Evolutionary conservation across 768 basidiomycete genomes (phyloP).

Genomic region (Amanita exitialis): DNA sequence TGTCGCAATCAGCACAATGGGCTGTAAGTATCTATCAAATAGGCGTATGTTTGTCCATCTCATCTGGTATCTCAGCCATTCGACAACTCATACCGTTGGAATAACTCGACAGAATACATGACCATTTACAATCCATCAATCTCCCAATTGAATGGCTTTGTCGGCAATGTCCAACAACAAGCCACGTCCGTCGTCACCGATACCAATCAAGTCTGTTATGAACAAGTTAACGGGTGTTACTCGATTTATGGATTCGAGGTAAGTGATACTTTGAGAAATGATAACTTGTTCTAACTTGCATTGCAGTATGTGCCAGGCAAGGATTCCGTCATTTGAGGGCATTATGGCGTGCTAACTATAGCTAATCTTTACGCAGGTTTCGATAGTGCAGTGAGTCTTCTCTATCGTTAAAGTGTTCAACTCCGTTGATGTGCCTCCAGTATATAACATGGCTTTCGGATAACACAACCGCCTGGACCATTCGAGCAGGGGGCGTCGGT

Average conservation of each 20-base stretch:
- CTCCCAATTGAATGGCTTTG: constrained; percentile 50
- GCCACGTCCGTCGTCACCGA: constrained; percentile 63
- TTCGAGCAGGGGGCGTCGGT: constrained; percentile 55
- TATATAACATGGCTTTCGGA: constrained; percentile 80
- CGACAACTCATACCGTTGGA: constrained; percentile 59
- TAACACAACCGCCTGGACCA: constrained; percentile 57
- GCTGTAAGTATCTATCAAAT: constrained; percentile 34
- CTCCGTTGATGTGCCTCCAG: constrained; percentile 17
- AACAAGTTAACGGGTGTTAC: constrained; percentile 43
- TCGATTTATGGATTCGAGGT: constrained; percentile 71
- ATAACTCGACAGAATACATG: constrained; percentile 47
- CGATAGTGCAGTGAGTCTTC: constrained; percentile 41
- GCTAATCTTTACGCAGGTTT: constrained; percentile 33
- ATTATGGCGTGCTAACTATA: constrained; percentile 11
- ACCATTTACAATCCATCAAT: constrained; percentile 42
- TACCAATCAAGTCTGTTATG: constrained; percentile 66
- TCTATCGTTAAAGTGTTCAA: not conserved
- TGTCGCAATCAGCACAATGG: constrained; percentile 77
- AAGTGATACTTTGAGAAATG: constrained; percentile 9
- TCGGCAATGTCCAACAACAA: constrained; percentile 66
- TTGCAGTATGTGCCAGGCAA: constrained; percentile 28
- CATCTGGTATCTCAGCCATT: constrained; percentile 40
- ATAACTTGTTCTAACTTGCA: not conserved
- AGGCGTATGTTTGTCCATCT: constrained; percentile 1
- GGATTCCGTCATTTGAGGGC: not conserved